Percentiles rank a stretch among this genome's conserved stretches.
Evolutionary conservation across 768 basidiomycete genomes (phyloP).

Genomic region (Krasilnikovozyma curviuscula): DNA sequence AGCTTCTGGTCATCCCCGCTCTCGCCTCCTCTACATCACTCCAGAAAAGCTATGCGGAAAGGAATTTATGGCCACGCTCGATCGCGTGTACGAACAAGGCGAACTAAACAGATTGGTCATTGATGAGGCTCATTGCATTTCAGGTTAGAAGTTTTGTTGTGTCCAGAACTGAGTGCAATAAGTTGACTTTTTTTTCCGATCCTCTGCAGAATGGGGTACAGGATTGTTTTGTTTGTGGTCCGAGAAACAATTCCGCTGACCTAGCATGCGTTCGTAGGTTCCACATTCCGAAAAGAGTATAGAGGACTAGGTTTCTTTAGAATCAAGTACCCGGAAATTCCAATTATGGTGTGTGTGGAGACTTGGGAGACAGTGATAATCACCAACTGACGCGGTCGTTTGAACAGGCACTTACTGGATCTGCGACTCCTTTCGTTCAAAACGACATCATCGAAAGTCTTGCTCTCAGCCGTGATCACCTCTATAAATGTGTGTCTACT

Average conservation of each 20-base stretch:
- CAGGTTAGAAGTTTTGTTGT: no score
- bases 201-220: not conserved
- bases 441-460: constrained; percentile 51
- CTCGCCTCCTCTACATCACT: constrained; percentile 55
- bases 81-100: constrained; percentile 35
- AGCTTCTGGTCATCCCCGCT: constrained; percentile 37
- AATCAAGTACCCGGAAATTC: constrained; percentile 43
- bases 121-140: constrained; percentile 40
- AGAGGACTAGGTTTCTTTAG: constrained; percentile 52
- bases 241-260: not conserved
- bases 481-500: constrained; percentile 45
- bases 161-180: no score
- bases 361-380: not conserved
- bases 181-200: not conserved
- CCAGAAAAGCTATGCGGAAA: constrained; percentile 48
- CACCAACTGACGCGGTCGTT: not conserved
- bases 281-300: constrained; percentile 28
- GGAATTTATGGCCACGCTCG: constrained; percentile 38
- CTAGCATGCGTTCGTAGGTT: no score
- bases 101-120: constrained; percentile 55
- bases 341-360: constrained; percentile 40
- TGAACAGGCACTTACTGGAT: constrained; percentile 23
- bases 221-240: not conserved
- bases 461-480: constrained; percentile 37
- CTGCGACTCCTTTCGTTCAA: constrained; percentile 36